A percentile compares a stretch with the other conserved stretches of the same genome.
These are phyloP conservation scores for Solanum gracilifrons DNA, from an alignment of 257 asterid genomes.

Conservation along the genomic window DNA sequence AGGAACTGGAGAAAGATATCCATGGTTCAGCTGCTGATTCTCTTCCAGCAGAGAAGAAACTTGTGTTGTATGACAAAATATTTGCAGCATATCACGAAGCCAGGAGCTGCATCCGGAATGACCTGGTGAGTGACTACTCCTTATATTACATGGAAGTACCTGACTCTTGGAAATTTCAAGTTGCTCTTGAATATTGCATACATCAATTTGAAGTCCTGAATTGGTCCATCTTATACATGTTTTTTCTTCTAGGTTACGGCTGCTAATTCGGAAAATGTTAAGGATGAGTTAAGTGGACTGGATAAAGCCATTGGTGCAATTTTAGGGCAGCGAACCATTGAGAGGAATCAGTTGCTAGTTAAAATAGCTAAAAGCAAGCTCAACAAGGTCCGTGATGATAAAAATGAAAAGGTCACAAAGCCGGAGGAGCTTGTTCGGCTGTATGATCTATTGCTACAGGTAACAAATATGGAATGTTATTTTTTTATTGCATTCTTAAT, in stretches of 20 bases:
- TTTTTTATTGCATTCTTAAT: neutral
- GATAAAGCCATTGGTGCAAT: slow-evolving; percentile 93
- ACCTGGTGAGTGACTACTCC: slow-evolving; percentile 46
- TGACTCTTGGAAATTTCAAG: neutral
- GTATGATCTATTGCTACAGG: slow-evolving; percentile 84
- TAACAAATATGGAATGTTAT: slow-evolving; percentile 3
- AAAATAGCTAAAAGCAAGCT: slow-evolving; percentile 74
- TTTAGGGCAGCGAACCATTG: slow-evolving; percentile 85
- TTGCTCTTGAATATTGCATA: neutral
- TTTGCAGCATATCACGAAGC: slow-evolving; percentile 91
- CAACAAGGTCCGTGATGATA: slow-evolving; percentile 67
- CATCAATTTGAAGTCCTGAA: neutral
- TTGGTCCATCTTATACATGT: neutral
- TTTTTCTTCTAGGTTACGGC: slow-evolving; percentile 54
- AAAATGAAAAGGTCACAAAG: slow-evolving; percentile 73
- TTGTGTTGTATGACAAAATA: slow-evolving; percentile 71
- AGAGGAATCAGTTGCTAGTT: slow-evolving; percentile 84
- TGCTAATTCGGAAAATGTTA: slow-evolving; percentile 78
- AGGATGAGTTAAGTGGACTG: slow-evolving; percentile 93
- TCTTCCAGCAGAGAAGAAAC: slow-evolving; percentile 64
- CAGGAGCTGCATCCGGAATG: slow-evolving; percentile 75
- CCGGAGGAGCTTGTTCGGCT: slow-evolving; percentile 98
- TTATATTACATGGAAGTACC: neutral
- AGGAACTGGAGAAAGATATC: slow-evolving; percentile 87
- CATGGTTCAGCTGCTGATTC: slow-evolving; percentile 73